Conservation (phyloP, 2,329 filamentous ascomycete species). For the Trichoderma arundinaceum region DNA sequence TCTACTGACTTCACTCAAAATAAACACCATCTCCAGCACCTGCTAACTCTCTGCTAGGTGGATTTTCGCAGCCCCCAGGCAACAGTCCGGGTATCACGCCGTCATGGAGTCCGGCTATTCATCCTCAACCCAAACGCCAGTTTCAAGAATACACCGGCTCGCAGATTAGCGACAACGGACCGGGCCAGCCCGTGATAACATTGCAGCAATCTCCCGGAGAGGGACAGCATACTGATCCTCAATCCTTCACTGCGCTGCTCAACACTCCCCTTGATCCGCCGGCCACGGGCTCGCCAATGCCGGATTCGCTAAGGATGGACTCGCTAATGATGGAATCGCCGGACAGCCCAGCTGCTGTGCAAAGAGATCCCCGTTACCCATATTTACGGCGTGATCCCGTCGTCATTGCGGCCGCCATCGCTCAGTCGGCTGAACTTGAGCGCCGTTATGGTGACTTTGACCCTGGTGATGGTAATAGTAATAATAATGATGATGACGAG, state of each 20-base stretch:
- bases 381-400: neutral
- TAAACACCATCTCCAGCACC: neutral
- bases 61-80: conserved; percentile 37
- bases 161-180: conserved; percentile 38
- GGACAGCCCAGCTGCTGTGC: conserved; percentile 69
- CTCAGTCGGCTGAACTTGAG: too few species aligned
- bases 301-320: conserved; percentile 42
- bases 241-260: conserved; percentile 50
- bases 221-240: conserved; percentile 39
- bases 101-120: conserved; percentile 50
- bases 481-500: neutral
- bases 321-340: conserved; percentile 45
- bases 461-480: too few species aligned
- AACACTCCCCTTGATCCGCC: conserved; percentile 47
- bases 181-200: conserved; percentile 37
- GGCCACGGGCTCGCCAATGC: conserved; percentile 62
- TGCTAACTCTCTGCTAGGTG: conserved; percentile 36
- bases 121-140: conserved; percentile 49
- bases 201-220: conserved; percentile 36
- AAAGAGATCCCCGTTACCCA: neutral
- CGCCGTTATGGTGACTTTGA: too few species aligned
- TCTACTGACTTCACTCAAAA: neutral
- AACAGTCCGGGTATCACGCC: conserved; percentile 37
- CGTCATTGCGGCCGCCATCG: neutral
- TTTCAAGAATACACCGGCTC: conserved; percentile 38